Evolutionary conservation across 805 yeast genomes (phyloP).

Genomic region (Ogataea paraovalis): DNA sequence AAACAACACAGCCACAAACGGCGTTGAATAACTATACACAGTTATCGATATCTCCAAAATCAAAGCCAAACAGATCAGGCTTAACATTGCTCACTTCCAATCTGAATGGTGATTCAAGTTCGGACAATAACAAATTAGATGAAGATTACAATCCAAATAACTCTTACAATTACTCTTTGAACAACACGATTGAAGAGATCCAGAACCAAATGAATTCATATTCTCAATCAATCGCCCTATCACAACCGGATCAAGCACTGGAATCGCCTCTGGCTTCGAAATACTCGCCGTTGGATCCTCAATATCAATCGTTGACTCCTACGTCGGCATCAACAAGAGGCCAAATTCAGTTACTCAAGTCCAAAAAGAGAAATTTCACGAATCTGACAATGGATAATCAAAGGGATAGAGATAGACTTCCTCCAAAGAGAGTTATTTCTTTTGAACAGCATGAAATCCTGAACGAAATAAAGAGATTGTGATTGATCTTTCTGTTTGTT

Average conservation of each 20-base stretch:
- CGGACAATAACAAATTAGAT: conserved; percentile 7
- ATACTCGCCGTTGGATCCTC: conserved; percentile 7
- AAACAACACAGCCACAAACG: not conserved
- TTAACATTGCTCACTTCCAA: not conserved
- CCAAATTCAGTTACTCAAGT: not conserved
- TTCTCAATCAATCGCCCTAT: not conserved
- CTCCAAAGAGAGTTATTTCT: conserved; percentile 37
- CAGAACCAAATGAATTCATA: conserved; percentile 27
- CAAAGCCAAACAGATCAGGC: conserved; percentile 4
- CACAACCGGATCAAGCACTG: not conserved
- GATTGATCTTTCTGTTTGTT: too few species aligned
- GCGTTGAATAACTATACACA: conserved; percentile 1
- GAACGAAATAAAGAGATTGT: conserved; percentile 34
- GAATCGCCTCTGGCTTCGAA: not conserved
- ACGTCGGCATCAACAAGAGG: not conserved
- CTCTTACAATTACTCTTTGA: conserved; percentile 29
- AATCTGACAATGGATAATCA: conserved; percentile 8
- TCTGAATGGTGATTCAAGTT: not conserved
- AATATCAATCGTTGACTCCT: conserved; percentile 8
- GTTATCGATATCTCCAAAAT: conserved; percentile 14
- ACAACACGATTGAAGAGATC: conserved; percentile 31
- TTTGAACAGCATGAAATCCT: conserved; percentile 51
- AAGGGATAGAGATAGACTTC: conserved; percentile 2
- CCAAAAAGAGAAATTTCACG: conserved; percentile 17
- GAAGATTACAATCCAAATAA: conserved; percentile 31